phyloP scores from a whole-genome alignment of 2,329 filamentous ascomycete genomes.

The Arthrobotrys sinensis region DNA sequence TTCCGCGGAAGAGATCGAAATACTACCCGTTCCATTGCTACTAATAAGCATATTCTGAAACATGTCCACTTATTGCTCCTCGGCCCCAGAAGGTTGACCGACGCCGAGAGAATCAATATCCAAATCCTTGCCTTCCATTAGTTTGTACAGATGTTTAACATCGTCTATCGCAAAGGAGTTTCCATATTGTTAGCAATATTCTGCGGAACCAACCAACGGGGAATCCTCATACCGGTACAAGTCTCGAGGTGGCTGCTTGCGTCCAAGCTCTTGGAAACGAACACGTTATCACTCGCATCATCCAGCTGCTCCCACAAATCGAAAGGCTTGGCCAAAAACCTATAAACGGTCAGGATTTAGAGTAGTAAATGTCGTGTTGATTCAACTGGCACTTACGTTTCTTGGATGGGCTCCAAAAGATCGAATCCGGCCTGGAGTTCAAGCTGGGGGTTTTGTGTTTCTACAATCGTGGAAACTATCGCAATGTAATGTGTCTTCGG shows the following conservation, averaged over 20 bases:
- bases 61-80: background rate
- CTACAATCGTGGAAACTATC: conserved; percentile 97
- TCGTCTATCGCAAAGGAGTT: conserved; percentile 77
- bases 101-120: conserved; percentile 78
- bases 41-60: background rate
- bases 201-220: background rate
- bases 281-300: conserved; percentile 90
- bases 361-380: background rate
- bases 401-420: conserved; percentile 91
- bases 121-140: conserved; percentile 86
- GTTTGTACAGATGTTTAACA: conserved; percentile 91
- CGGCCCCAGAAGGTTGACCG: background rate
- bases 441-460: conserved; percentile 92
- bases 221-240: conserved; percentile 73
- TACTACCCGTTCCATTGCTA: background rate
- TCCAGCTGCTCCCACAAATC: conserved; percentile 93
- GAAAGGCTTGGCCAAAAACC: conserved; percentile 73
- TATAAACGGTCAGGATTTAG: conserved; percentile 15
- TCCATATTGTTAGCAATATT: background rate
- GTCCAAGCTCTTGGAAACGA: conserved; percentile 98
- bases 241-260: conserved; percentile 98
- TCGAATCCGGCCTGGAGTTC: conserved; percentile 94
- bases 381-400: conserved; percentile 75
- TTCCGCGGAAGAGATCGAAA: background rate
- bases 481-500: conserved; percentile 99